Evolutionary conservation across 495 filamentous ascomycete species (phyloP), one percentile per base, ranked within the genome.

Genomic region (Penicillium macrosclerotiorum): DNA sequence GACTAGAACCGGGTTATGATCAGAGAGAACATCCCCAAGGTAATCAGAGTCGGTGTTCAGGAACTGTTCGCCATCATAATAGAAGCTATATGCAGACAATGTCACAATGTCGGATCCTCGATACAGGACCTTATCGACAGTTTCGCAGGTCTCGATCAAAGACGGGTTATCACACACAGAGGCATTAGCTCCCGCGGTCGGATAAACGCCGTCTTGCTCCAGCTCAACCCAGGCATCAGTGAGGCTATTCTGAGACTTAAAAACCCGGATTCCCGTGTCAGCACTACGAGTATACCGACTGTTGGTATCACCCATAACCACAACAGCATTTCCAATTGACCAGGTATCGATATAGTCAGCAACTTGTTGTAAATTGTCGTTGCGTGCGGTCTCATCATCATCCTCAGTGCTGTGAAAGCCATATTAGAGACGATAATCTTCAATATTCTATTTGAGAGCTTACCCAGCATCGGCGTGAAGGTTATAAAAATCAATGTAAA

Each of bases 51-150:
- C 77, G 7, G 54, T 77, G 55, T 80, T 72, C 1, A 80, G 58
- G 59, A 84, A 85, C 14, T 59, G 57, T 8, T 49, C 23, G 37
- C 66, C 67, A 14, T 68, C 78, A 47, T 84, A 84, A 41, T 55
- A 52, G 53, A 73, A 80, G 22, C 55, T 54, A 0, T 63, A 67
- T 0, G 75, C 71, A 7, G 48, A 42, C 8, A 84, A 55, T 0
- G 54, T 55, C 0, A 82, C 49, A 1, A 78, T 51, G 5, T 67
- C 62, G 22, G 72, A 71, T 3, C 68, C 68, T 8, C 81, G 71
- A 57, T 81, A 83, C 37, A 83, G 69, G 31, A 83, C 72, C 60
- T 84, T 85, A 50, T 85, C 82, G 12, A 85, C 77, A 2, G 73
- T 76, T 63, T 84, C 81, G 56, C 82, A 85, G 4, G 49, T 60